Evolutionary conservation across 2,329 filamentous ascomycete genomes (phyloP).

Genomic region (Tolypocladium guangdongense): DNA sequence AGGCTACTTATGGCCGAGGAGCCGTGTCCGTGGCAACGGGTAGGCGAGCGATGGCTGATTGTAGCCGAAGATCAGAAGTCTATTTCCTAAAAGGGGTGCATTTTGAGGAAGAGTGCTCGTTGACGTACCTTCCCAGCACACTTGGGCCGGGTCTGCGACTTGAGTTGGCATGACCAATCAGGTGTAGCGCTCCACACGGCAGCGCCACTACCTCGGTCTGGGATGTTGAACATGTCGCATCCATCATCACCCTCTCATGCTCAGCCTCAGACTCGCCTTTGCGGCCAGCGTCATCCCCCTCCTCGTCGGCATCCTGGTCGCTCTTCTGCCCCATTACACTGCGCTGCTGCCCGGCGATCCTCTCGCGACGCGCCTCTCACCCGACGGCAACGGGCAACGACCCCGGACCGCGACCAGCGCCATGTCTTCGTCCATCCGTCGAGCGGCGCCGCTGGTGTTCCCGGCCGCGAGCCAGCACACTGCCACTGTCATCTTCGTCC

Average conservation of each 20-base stretch:
- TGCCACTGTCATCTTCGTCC: constrained; percentile 86
- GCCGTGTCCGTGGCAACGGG: too few relatives aligned
- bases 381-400: neutral
- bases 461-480: constrained; percentile 77
- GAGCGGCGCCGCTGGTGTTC: constrained; percentile 51
- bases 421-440: constrained; percentile 17
- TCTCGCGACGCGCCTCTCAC: neutral
- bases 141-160: too few relatives aligned
- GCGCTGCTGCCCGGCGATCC: neutral
- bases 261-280: neutral
- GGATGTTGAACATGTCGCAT: too few relatives aligned
- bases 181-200: too few relatives aligned
- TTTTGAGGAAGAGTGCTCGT: too few relatives aligned
- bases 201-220: too few relatives aligned
- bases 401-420: neutral
- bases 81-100: too few relatives aligned
- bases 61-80: too few relatives aligned
- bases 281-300: neutral
- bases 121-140: too few relatives aligned
- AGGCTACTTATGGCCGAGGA: too few relatives aligned
- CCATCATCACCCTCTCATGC: neutral
- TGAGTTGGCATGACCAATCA: too few relatives aligned
- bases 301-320: neutral
- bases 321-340: neutral
- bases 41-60: too few relatives aligned